Evolutionary conservation across 176 grass and related monocot genomes (phyloP), one percentile per base, ranked within the genome.

Genomic region (Oryza brachyantha): DNA sequence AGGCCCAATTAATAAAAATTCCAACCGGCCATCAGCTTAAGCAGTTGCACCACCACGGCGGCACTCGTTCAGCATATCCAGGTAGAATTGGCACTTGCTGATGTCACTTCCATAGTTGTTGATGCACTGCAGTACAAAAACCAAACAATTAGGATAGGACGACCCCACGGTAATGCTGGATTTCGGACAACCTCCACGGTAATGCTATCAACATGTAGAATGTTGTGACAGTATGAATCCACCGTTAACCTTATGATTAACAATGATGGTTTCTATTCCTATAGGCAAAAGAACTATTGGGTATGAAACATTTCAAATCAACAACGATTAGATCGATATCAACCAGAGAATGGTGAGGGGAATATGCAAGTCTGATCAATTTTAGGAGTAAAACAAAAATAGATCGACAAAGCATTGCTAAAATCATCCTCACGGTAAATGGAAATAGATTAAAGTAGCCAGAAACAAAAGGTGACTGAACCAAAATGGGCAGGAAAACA

Each of bases 61-160:
- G 88, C 93, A 97, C 46, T 97, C 93, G 21, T 88, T 97, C 58
- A 97, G 73, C 88, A 91, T 97, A 73, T 97, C 93, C 12, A 93
- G 87, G 66, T 97, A 93, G 75, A 93, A 97, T 85, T 97, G 93
- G 72, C 93, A 97, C 79, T 77, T 97, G 86, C 93, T 89, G 77
- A 93, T 89, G 21, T 97, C 88, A 0, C 77, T 93, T 14, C 90
- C 90, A 6, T 86, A 91, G 80, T 89, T 84, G 79, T 89, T 89
- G 58, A 97, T 31, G 24, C 93, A 97, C 93, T 97, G 88, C 69
- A 86, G 35, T 26, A 38, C 48, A 57, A 57, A 55, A 57, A 55
- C 12, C 14, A 66, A 66, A 39, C 36, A 4, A 24, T 41, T 0
- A 65, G 31, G 4, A n/a, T n/a, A n/a, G n/a, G n/a, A n/a, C n/a